Percentiles rank a stretch among this genome's conserved stretches.
phyloP scores from a whole-genome alignment of 2,329 filamentous ascomycete species.

The Clarireedia homoeocarpa region DNA sequence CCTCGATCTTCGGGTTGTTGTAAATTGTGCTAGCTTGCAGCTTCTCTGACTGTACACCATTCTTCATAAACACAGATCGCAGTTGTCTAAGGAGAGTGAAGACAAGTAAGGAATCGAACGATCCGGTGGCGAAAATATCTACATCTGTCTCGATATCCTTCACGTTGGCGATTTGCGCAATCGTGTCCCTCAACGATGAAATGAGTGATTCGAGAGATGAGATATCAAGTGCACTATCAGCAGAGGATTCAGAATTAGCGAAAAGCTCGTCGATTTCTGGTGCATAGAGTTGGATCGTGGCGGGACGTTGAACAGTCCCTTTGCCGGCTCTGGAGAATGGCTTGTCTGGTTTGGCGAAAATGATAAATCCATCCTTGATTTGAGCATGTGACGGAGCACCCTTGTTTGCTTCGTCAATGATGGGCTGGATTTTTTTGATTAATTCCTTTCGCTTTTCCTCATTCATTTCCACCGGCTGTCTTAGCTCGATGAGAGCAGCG shows the following conservation, averaged over 20 bases:
- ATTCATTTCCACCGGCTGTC: not conserved
- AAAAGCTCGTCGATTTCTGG: constrained; percentile 12
- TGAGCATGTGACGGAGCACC: constrained; percentile 3
- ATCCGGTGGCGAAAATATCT: constrained; percentile 6
- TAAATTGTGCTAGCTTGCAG: constrained; percentile 6
- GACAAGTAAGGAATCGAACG: constrained; percentile 7
- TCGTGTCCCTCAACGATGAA: not conserved
- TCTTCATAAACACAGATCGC: constrained; percentile 2
- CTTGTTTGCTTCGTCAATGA: constrained; percentile 8
- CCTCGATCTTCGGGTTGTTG: constrained; percentile 2
- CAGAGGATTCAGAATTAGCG: not conserved
- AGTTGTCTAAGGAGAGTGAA: constrained; percentile 8
- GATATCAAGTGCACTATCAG: not conserved
- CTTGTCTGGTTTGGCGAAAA: constrained; percentile 5
- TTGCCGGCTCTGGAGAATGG: constrained; percentile 12
- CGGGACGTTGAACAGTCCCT: constrained; percentile 10
- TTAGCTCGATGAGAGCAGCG: constrained; percentile 12
- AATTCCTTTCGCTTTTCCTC: not conserved
- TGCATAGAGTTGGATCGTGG: constrained; percentile 6
- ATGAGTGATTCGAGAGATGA: not conserved
- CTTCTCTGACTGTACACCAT: not conserved
- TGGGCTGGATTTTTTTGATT: constrained; percentile 19
- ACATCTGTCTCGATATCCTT: not conserved
- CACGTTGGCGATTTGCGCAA: not conserved
- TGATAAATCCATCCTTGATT: not conserved